These are phyloP conservation scores for Chaetomium strumarium DNA, from an alignment of 2,329 filamentous ascomycete genomes.

Conservation along the genomic window DNA sequence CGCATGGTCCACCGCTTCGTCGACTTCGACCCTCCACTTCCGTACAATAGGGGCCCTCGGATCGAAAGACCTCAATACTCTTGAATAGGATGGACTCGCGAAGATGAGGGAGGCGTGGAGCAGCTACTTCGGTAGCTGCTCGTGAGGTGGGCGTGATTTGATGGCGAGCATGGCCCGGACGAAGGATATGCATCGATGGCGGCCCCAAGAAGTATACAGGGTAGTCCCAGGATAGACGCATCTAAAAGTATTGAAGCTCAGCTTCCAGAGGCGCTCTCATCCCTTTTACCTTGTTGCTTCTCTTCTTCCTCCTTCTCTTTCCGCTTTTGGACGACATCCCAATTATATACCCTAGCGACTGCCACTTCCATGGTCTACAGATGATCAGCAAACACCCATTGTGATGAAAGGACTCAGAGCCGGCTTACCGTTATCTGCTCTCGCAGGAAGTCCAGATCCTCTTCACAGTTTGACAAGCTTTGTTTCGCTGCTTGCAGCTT, in stretches of 20 bases:
- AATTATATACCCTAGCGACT: conserved; percentile 96
- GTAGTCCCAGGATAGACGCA: background rate
- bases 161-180: background rate
- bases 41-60: background rate
- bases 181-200: no score
- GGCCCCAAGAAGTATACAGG: no score
- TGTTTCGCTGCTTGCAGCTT: conserved; percentile 75
- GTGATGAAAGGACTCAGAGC: background rate
- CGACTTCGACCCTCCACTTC: background rate
- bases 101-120: no score
- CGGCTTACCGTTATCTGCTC: conserved; percentile 80
- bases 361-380: conserved; percentile 91
- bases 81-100: background rate
- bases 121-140: no score
- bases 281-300: conserved; percentile 36
- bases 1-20: background rate
- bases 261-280: conserved; percentile 12
- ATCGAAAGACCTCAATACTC: background rate
- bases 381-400: conserved; percentile 1
- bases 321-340: conserved; percentile 92
- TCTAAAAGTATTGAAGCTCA: conserved; percentile 2
- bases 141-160: background rate
- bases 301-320: conserved; percentile 74
- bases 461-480: conserved; percentile 82
- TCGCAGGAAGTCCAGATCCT: conserved; percentile 90